Base-by-base conservation (phyloP, 768 basidiomycete species). In the button mushroom (Agaricus bisporus) region DNA sequence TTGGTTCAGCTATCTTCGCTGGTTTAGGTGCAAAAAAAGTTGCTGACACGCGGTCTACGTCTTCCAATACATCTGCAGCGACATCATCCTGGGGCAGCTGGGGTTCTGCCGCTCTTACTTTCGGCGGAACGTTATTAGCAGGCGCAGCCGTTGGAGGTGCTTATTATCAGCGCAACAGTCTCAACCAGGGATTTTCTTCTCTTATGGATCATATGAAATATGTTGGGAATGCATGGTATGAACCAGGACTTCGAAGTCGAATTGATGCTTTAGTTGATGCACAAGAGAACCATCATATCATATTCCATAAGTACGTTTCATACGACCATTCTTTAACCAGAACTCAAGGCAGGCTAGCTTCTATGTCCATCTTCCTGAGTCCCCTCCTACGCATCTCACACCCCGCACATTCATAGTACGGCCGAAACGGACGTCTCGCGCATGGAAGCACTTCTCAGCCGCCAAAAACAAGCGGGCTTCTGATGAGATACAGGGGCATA, bases 201-300 rank as follows among this genome's bases (percentile, higher is more conserved):
- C 85, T 84, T 2, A 83, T 78, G 28, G 93, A 95, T 60, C 94
- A 98, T 66, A 81, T 97, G 82, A 88, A 86, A 63, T 98, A 87
- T 66, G 85, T 95, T 8, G 82, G 88, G 41, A 88, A 76, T 59
- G 69, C 97, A 28, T 95, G 93, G 94, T 85, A 95, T 60, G 81
- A 85, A 59, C 73, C 75, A 18, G 73, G 70, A 9, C 71, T 94
- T 68, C 73, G 74, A 37, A 68, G 64, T 54, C 77, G 94, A 18
- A 61, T 95, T 49, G 80, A 85, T 25, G 72, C 71, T 26, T 67
- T 97, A 48, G 68, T 87, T 41, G 73, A 75, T 46, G 73, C 84
- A 41, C 82, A 88, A 51, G 70, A 79, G 48, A 68, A 78, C 43
- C 71, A 81, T 58, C 83, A 86, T 1, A 79, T 94, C 26, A 47